Evolutionary conservation across 1,284 basidiomycete species (phyloP), one percentile per base, ranked within the genome.

Genomic region (Moniliella sp.): DNA sequence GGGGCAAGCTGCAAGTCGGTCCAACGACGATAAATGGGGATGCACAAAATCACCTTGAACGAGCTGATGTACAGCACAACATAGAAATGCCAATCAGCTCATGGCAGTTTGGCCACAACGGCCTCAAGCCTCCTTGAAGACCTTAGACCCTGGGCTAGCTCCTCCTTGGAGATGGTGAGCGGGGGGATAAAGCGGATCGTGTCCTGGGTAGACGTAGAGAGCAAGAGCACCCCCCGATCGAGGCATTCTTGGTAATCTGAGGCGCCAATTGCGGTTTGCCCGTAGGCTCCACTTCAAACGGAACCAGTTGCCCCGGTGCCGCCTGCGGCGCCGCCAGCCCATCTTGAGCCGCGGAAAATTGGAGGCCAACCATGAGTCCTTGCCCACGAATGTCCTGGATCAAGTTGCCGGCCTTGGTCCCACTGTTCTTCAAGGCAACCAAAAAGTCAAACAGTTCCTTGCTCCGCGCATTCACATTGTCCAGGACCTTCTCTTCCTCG

Each of bases 281-380:
- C n/a, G 30, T 13, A 10, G 12, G 11, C 11, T 31, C 21, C 21
- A 23, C 21, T n/a, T 23, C 21, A n/a, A 23, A 23, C n/a, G n/a
- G 21, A n/a, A 7, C 7, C n/a, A 23, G 21, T n/a, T 13, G 7
- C 26, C 8, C 8, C 21, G 21, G 21, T 23, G 7, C 7, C 5
- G 7, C 14, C 7, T n/a, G n/a, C n/a, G n/a, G n/a, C n/a, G n/a
- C n/a, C n/a, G n/a, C n/a, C n/a, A n/a, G n/a, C n/a, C n/a, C n/a
- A n/a, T n/a, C n/a, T 27, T 27, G 26, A n/a, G 12, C 3, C 17
- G 27, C 28, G 4, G 31, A 25, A 27, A 57, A 56, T 33, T 57
- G 54, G 15, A 57, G 39, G 8, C 52, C 54, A 13, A 57, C 45
- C 54, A 57, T 57, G 4, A 57, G 40, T 4, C 54, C 54, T 7